phyloP scores from a whole-genome alignment of 2,329 filamentous ascomycete species.

The Dothidotthia symphoricarpi region DNA sequence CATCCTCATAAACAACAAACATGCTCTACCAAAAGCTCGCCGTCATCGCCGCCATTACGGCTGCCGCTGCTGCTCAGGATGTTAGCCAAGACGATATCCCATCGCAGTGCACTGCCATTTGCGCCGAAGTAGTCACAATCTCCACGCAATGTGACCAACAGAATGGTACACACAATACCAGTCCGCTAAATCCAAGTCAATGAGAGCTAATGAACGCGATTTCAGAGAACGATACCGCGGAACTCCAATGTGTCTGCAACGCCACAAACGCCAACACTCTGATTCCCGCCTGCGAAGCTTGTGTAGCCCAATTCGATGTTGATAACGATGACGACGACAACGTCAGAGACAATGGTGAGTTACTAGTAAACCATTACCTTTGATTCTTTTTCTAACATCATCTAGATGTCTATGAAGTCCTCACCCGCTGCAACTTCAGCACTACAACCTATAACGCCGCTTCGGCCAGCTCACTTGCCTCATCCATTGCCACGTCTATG shows the following conservation, averaged over 20 bases:
- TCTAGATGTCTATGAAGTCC: slow-evolving; percentile 28
- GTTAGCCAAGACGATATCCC: slow-evolving; percentile 34
- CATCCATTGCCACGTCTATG: slow-evolving; percentile 4
- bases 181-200: not conserved
- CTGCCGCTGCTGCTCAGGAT: slow-evolving; percentile 26
- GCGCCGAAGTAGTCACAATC: slow-evolving; percentile 23
- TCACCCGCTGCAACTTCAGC: slow-evolving; percentile 31
- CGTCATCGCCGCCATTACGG: slow-evolving; percentile 25
- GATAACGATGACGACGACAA: slow-evolving; percentile 12
- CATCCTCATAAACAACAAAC: slow-evolving; percentile 1
- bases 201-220: not conserved
- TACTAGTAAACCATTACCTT: slow-evolving; percentile 1
- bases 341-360: slow-evolving; percentile 17
- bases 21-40: slow-evolving; percentile 26
- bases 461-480: slow-evolving; percentile 8
- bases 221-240: slow-evolving; percentile 22
- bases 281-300: slow-evolving; percentile 33
- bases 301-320: slow-evolving; percentile 26
- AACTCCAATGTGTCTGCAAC: slow-evolving; percentile 32
- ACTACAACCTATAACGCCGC: slow-evolving; percentile 25
- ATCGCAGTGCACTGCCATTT: slow-evolving; percentile 27
- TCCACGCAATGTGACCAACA: slow-evolving; percentile 26
- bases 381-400: not conserved
- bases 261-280: slow-evolving; percentile 22
- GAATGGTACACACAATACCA: slow-evolving; percentile 15